Percentiles rank a stretch among this genome's conserved stretches.
Conservation (phyloP, 306 rosid genomes). For the Sicyos baderoa region DNA sequence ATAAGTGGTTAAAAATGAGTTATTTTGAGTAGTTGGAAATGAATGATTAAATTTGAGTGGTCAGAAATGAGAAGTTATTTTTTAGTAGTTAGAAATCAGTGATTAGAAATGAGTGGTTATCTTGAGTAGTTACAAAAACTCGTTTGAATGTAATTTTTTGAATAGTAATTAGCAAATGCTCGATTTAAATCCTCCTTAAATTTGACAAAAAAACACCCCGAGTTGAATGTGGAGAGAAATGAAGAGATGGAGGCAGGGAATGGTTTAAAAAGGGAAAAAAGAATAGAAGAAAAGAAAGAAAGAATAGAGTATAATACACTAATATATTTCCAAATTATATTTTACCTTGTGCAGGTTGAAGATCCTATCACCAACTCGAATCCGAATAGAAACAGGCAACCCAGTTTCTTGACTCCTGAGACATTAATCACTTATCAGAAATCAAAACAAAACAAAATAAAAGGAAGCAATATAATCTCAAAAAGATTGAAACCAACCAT, state of each 20-base stretch:
- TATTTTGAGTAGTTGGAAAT: no score
- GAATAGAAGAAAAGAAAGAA: background rate
- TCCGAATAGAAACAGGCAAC: conserved; percentile 57
- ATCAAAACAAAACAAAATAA: background rate
- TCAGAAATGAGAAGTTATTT: no score
- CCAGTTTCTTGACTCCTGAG: conserved; percentile 88
- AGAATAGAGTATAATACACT: background rate
- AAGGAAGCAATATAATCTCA: background rate
- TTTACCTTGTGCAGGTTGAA: conserved; percentile 69
- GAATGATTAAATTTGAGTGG: no score
- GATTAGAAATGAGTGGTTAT: no score
- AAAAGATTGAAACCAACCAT: conserved; percentile 40
- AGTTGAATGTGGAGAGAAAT: conserved; percentile 17
- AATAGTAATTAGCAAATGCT: no score
- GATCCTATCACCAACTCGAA: conserved; percentile 46
- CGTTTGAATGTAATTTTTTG: no score
- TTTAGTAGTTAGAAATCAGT: no score
- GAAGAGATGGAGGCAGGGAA: background rate
- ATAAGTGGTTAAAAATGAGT: no score
- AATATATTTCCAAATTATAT: conserved; percentile 21
- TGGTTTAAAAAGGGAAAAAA: background rate
- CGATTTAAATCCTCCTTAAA: no score
- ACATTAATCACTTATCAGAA: conserved; percentile 14
- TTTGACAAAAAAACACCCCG: no score
- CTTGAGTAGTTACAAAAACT: no score